phyloP scores from a whole-genome alignment of 2,329 filamentous ascomycete genomes.

The Decorospora gaudefroyi region DNA sequence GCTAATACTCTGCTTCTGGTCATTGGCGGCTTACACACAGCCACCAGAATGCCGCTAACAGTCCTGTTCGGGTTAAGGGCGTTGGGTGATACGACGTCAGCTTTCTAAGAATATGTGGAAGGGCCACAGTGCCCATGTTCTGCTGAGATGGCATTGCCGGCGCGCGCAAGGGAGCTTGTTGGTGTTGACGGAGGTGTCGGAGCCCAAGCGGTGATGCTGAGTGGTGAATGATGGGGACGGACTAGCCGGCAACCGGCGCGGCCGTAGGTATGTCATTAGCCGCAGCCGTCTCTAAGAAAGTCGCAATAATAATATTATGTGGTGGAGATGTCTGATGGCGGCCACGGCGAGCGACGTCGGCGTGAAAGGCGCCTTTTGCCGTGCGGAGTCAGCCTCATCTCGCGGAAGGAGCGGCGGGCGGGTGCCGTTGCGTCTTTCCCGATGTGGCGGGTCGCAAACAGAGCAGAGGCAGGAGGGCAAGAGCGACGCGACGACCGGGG shows the following conservation, averaged over 20 bases:
- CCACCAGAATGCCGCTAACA: constrained; percentile 37
- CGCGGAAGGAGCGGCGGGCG: constrained; percentile 13
- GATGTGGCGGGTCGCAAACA: constrained; percentile 24
- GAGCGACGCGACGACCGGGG: constrained; percentile 16
- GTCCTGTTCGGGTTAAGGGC: constrained; percentile 29
- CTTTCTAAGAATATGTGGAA: constrained; percentile 46
- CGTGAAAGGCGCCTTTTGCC: not conserved
- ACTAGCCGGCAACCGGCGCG: too few relatives aligned
- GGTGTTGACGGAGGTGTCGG: constrained; percentile 1
- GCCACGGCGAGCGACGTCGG: too few relatives aligned
- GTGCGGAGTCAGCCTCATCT: constrained; percentile 11
- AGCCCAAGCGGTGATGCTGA: not conserved
- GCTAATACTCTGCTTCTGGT: constrained; percentile 31
- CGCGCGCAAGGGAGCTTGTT: constrained; percentile 15
- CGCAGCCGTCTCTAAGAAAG: too few relatives aligned
- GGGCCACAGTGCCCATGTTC: constrained; percentile 16
- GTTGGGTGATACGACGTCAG: constrained; percentile 39
- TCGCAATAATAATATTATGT: too few relatives aligned
- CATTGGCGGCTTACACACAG: constrained; percentile 41
- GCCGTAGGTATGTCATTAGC: too few relatives aligned
- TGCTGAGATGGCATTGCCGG: constrained; percentile 18
- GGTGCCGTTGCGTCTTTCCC: constrained; percentile 23
- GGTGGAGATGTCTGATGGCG: too few relatives aligned
- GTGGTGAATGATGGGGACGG: too few relatives aligned
- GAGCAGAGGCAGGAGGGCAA: constrained; percentile 14